Evolutionary conservation across 2,329 filamentous ascomycete genomes (phyloP), one percentile per base, ranked within the genome.

Genomic region (Furcasterigmium sp.): DNA sequence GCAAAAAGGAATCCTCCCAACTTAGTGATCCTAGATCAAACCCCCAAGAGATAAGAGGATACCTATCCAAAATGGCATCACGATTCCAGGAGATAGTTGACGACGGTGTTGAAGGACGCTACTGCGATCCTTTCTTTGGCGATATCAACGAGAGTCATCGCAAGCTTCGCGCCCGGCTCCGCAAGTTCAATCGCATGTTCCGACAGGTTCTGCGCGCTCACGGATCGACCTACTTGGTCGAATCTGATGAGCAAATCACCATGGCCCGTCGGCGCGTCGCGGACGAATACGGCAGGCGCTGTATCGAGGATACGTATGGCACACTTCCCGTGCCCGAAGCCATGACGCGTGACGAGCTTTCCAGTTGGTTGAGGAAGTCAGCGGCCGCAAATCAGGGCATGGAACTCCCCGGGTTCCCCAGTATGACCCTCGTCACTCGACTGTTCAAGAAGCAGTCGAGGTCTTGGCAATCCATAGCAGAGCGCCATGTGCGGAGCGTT

Each of bases 331-430:
- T 56, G 0, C 67, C 68, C 0, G 25, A 52, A 3, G 4, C 17
- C 0, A 51, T 62, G 8, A 41, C 44, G 0, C 40, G 44, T 3
- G 15, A 13, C 0, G 41, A 53, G 0, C 46, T 68, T 6, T 45
- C 46, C 1, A 15, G 21, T 0, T 50, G 65, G 8, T 50, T 72
- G 0, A 53, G 65, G 46, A 41, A 32, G 3, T 47, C 61, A 7
- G 65, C 62, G 2, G 57, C 61, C 0, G 48, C 45, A 1, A 68
- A 69, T 26, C 67, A 65, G 42, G 69, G 68, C 1, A 56, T 45
- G 1, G 66, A 70, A 37, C 63, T 71, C 17, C 64, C 67, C 0
- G 67, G 67, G 1, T 56, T 56, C 0, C 53, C 60, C 0, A 72
- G 66, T 30, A 53, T 53, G 13, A 56, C 62, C 0, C 53, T 72